Percentiles rank a stretch among this genome's conserved stretches.
phyloP scores from a whole-genome alignment of 1,284 basidiomycete species.

The Malassezia caprae region DNA sequence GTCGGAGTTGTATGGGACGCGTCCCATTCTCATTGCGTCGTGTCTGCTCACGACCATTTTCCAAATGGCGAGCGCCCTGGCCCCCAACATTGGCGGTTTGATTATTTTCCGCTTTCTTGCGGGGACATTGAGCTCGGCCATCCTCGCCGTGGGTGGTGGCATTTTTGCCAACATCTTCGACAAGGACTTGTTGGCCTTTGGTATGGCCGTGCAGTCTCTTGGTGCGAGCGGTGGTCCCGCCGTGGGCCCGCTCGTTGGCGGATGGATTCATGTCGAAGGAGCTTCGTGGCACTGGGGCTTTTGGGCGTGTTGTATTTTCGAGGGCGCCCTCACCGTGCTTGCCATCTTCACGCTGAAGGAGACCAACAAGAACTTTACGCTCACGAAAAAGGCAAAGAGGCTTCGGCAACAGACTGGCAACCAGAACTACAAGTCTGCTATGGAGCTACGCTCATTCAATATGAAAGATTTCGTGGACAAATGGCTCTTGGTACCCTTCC shows the following conservation, averaged over 20 bases:
- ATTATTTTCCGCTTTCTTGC: constrained; percentile 62
- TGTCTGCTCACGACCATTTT: constrained; percentile 58
- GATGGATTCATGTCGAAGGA: constrained; percentile 51
- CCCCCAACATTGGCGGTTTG: constrained; percentile 57
- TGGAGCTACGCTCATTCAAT: constrained; percentile 22
- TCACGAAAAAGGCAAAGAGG: constrained; percentile 53
- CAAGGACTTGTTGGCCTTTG: constrained; percentile 59
- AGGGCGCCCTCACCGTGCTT: constrained; percentile 52
- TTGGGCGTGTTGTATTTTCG: constrained; percentile 63
- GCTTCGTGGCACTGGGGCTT: constrained; percentile 62
- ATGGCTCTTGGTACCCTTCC: constrained; percentile 59
- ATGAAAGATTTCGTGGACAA: constrained; percentile 48
- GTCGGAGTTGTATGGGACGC: constrained; percentile 55
- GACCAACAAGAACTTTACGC: constrained; percentile 57
- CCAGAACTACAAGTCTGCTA: constrained; percentile 52
- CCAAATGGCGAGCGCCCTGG: constrained; percentile 60
- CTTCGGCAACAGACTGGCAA: constrained; percentile 60
- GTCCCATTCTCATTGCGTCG: constrained; percentile 60
- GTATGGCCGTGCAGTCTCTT: constrained; percentile 60
- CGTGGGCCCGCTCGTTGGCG: constrained; percentile 44
- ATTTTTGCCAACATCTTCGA: constrained; percentile 60
- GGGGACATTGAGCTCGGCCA: constrained; percentile 55
- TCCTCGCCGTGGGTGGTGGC: constrained; percentile 53
- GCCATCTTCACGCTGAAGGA: constrained; percentile 65
- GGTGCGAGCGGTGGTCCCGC: constrained; percentile 68